Percentiles rank a stretch among this genome's conserved stretches.
Evolutionary conservation across 441 rosid genomes (phyloP).

Genomic region (Jatropha podagrica): DNA sequence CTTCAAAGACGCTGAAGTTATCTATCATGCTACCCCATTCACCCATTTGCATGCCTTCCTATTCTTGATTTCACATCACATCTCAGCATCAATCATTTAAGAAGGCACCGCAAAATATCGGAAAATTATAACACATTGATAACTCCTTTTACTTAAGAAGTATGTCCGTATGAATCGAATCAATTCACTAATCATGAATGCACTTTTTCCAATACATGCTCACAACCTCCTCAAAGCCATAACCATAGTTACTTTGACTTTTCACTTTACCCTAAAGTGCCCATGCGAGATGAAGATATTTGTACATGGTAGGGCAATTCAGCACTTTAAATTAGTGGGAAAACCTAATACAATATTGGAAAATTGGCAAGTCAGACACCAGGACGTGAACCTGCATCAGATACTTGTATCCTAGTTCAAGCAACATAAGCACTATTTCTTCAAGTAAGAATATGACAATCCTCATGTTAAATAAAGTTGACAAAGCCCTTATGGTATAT

Average conservation of each 20-base stretch:
- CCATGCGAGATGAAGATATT: not conserved
- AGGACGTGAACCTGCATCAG: not conserved
- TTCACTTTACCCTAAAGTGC: not conserved
- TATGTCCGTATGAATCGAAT: not conserved
- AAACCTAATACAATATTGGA: not conserved
- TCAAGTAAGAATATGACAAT: not conserved
- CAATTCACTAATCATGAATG: not conserved
- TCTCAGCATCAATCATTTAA: slow-evolving; percentile 1
- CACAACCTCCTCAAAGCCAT: not conserved
- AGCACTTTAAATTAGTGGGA: not conserved
- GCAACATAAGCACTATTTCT: not conserved
- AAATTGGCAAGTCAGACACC: not conserved
- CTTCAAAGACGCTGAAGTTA: not conserved
- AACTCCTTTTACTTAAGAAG: not conserved
- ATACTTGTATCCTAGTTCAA: not conserved
- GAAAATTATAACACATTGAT: not conserved
- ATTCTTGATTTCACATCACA: not conserved
- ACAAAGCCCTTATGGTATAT: not conserved
- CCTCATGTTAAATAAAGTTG: not conserved
- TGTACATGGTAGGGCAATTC: not conserved
- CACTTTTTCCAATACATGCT: not conserved
- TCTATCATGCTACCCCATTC: not conserved
- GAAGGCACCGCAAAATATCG: not conserved
- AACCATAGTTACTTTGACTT: not conserved
- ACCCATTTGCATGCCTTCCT: not conserved